Evolutionary conservation across 1,284 basidiomycete species (phyloP), one percentile per base, ranked within the genome.

Genomic region (Ustilago esculenta): DNA sequence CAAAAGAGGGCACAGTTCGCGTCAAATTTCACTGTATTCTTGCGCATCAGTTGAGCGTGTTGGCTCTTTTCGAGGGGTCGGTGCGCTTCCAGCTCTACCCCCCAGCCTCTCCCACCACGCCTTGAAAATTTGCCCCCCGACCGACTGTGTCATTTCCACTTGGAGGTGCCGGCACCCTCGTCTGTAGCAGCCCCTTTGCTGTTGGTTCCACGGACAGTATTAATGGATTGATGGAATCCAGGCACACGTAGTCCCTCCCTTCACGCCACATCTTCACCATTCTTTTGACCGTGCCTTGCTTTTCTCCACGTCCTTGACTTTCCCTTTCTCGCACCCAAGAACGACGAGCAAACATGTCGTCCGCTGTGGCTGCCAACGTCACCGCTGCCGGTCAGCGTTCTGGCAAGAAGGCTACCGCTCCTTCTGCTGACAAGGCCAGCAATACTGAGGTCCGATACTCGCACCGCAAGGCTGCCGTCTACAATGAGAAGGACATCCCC

Each of bases 401-500:
- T 47, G 72, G 66, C 72, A 71, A 65, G 48, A 68, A 68, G 49
- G 33, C 46, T 34, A 34, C 58, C 23, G 30, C 63, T 47, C 37
- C 63, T 23, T 34, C 59, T 32, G 25, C 52, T 35, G 60, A 57
- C 42, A 63, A 63, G 44, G 49, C 64, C 33, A 34, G 35, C 57
- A 73, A 71, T 56, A 35, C 27, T 34, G 58, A 68, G 39, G 45
- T 55, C 15, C 65, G 70, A n/a, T 77, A 76, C 50, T 78, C 79
- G 25, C 75, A 75, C 50, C 73, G 75, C 21, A 68, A 79, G 69
- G 75, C 74, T 12, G 66, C 71, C 45, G 35, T 35, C 34, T 80
- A 68, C 70, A 64, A 76, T 18, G 57, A 72, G 49, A 73, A 80
- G 45, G 72, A 78, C 42, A 72, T 82, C 24, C 68, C 75, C 41